phyloP scores from a whole-genome alignment of 2,329 filamentous ascomycete genomes.

The Penicillium sp. region DNA sequence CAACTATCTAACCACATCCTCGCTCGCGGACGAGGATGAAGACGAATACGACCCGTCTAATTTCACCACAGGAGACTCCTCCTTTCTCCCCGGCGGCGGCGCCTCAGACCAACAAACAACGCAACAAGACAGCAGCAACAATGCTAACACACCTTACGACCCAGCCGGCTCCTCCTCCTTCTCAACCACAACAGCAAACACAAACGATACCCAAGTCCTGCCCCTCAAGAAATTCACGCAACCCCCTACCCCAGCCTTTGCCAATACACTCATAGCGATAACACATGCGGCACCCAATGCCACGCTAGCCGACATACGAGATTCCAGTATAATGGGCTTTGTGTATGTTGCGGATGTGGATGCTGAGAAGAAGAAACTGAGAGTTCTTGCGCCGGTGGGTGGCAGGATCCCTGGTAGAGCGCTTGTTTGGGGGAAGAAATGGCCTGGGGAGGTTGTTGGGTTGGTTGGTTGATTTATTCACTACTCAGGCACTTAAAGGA shows the following conservation, averaged over 20 bases:
- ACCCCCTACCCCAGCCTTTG: slow-evolving; percentile 56
- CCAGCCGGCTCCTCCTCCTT: slow-evolving; percentile 10
- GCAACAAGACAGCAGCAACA: not conserved
- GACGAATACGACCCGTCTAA: slow-evolving; percentile 41
- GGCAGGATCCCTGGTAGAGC: slow-evolving; percentile 75
- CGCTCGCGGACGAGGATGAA: slow-evolving; percentile 42
- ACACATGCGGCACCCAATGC: slow-evolving; percentile 72
- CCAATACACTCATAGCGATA: slow-evolving; percentile 79
- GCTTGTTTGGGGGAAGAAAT: slow-evolving; percentile 71
- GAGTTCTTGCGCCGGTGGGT: slow-evolving; percentile 77
- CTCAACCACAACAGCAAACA: slow-evolving; percentile 19
- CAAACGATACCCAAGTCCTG: slow-evolving; percentile 34
- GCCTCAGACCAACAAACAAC: slow-evolving; percentile 17
- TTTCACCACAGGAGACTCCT: slow-evolving; percentile 29
- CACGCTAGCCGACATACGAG: slow-evolving; percentile 66
- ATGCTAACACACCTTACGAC: slow-evolving; percentile 14
- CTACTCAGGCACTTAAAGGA: not conserved
- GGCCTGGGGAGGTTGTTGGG: slow-evolving; percentile 81
- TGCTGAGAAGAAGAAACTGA: slow-evolving; percentile 73
- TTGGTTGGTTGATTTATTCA: slow-evolving; percentile 53
- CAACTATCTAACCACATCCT: slow-evolving; percentile 56
- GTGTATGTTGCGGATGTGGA: slow-evolving; percentile 91
- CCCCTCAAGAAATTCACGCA: slow-evolving; percentile 57
- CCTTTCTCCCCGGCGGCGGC: slow-evolving; percentile 30
- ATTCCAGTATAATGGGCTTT: slow-evolving; percentile 84